Conservation (phyloP, 305 asterid species). For the Solanum aculeatissimum region DNA sequence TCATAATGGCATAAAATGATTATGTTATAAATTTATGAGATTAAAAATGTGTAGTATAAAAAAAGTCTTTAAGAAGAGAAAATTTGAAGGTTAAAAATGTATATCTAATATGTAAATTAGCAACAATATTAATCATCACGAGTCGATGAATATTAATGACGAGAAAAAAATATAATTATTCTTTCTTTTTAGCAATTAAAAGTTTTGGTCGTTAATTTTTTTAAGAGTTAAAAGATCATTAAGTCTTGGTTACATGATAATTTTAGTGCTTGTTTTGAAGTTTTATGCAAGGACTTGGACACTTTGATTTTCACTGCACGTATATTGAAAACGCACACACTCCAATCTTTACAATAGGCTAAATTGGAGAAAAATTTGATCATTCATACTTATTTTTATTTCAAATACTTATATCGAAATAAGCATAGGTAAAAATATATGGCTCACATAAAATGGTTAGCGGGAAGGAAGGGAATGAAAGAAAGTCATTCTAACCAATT, state of each 20-base stretch:
- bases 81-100: background rate
- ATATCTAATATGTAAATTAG: background rate
- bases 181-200: background rate
- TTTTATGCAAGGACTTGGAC: background rate
- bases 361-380: too few relatives aligned
- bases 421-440: too few relatives aligned
- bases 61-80: too few relatives aligned
- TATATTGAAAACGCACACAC: background rate
- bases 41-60: too few relatives aligned
- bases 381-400: too few relatives aligned
- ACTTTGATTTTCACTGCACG: background rate
- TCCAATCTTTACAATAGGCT: background rate
- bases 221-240: too few relatives aligned
- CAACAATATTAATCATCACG: background rate
- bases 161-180: background rate
- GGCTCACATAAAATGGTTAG: background rate
- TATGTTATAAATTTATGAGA: too few relatives aligned
- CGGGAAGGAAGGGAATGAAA: conserved; percentile 4
- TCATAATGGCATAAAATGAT: too few relatives aligned
- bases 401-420: too few relatives aligned
- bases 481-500: background rate
- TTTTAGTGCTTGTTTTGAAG: background rate
- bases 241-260: background rate
- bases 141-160: background rate
- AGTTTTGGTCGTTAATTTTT: too few relatives aligned